Conservation (phyloP, 2,329 filamentous ascomycete genomes). For the Colletotrichum sansevieriae region DNA sequence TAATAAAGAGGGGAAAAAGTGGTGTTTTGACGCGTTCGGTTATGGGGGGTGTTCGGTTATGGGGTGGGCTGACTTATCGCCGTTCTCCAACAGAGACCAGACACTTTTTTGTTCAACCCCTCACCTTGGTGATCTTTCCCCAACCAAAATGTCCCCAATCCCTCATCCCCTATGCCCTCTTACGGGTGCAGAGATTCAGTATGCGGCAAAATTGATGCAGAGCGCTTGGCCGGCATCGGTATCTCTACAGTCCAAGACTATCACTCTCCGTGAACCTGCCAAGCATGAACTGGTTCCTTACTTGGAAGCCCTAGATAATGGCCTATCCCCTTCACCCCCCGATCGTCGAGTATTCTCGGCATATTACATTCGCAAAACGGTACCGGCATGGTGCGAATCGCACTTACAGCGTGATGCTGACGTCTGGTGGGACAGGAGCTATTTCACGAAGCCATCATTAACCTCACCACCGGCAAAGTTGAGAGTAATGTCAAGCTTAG, state of each 20-base stretch:
- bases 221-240: conserved; percentile 67
- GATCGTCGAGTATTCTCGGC: conserved; percentile 64
- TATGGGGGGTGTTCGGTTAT: too few relatives aligned
- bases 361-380: conserved; percentile 72
- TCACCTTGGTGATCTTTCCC: neutral
- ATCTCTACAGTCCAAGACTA: conserved; percentile 71
- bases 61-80: too few relatives aligned
- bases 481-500: conserved; percentile 71
- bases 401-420: neutral
- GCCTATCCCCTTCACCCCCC: conserved; percentile 48
- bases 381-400: conserved; percentile 49
- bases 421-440: conserved; percentile 61
- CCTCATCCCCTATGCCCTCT: conserved; percentile 72
- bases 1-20: too few relatives aligned
- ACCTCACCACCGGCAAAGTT: conserved; percentile 63
- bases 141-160: conserved; percentile 18
- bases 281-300: conserved; percentile 66
- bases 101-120: neutral
- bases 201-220: conserved; percentile 62
- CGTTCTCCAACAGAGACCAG: neutral
- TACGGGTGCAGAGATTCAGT: conserved; percentile 67
- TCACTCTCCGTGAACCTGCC: conserved; percentile 70
- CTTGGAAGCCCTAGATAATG: conserved; percentile 61
- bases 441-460: conserved; percentile 70
- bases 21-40: too few relatives aligned